Base-by-base conservation (phyloP, 2,329 filamentous ascomycete genomes). In the Aspergillus sp. region DNA sequence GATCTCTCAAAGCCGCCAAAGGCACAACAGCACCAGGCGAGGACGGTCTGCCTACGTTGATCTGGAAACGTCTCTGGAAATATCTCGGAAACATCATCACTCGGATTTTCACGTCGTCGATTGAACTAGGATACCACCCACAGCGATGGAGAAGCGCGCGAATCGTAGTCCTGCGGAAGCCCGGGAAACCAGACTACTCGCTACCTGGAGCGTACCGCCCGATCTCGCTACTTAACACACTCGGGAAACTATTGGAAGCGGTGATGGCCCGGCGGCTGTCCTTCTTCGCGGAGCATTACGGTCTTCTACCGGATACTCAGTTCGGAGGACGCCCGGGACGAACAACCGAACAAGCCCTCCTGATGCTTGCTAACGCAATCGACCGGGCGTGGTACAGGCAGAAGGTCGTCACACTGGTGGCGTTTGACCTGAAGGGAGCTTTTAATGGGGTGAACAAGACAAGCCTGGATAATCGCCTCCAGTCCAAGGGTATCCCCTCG, bases 141-240 rank as follows among this genome's bases (percentile, higher is more conserved):
- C 39, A 43, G 29, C 43, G 44, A 47, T 60, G 46, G 55, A 44
- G 51, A 5, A 45, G 19, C 8, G 54, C 49, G 19, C 49, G 48
- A 12, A 59, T 61, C 32, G 41, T 60, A 4, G 51, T 57, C 1
- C 44, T 61, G 28, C 44, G 54, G 27, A 63, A 63, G 38, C 58
- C 53, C 2, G 48, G 50, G 4, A 60, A 62, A 34, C 49, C 43
- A 26, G 52, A 63, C 43, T 64, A 64, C 42, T 48, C 47, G 19
- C 29, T 52, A 1, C 49, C 54, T 0, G 50, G 54, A 35, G 54
- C 55, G 8, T 62, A n/a, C n/a, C n/a, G n/a, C n/a, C n/a, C n/a
- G n/a, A 7, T 63, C 39, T 62, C 55, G 33, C 53, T 56, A 0
- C 52, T 63, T 0, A 55, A 55, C 19, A 60, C 53, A 28, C 52